A percentile compares a stretch with the other conserved stretches of the same genome.
phyloP scores from a whole-genome alignment of 1,284 basidiomycete species.

The Tranzscheliella williamsii region DNA sequence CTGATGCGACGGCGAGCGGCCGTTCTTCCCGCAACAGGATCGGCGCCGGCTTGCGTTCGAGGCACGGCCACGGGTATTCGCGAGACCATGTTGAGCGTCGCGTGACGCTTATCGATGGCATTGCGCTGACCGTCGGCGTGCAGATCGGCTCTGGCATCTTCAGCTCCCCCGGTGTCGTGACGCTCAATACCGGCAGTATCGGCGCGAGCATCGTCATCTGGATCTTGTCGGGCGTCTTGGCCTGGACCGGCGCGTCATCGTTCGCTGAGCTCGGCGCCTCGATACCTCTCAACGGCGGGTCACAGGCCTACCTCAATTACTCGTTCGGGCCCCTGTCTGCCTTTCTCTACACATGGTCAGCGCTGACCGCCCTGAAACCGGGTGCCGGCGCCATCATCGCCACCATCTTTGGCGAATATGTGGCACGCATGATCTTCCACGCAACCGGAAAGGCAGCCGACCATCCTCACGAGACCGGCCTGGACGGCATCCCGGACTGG shows the following conservation, averaged over 20 bases:
- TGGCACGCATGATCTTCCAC: constrained; percentile 68
- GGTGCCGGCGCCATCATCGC: constrained; percentile 68
- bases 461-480: constrained; percentile 72
- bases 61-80: constrained; percentile 13
- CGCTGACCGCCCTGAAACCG: constrained; percentile 63
- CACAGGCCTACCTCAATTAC: constrained; percentile 71
- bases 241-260: constrained; percentile 67
- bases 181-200: constrained; percentile 53
- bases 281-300: constrained; percentile 65
- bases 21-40: not conserved
- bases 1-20: not conserved
- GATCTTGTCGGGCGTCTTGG: constrained; percentile 49
- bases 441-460: constrained; percentile 60
- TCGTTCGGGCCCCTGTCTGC: constrained; percentile 72
- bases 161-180: constrained; percentile 58
- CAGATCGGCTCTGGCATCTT: constrained; percentile 60
- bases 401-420: constrained; percentile 72
- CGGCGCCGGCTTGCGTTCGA: constrained; percentile 1
- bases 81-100: constrained; percentile 10
- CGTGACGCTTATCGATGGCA: constrained; percentile 33
- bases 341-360: constrained; percentile 66
- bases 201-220: constrained; percentile 56
- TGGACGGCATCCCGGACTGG: constrained; percentile 81
- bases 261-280: constrained; percentile 66
- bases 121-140: constrained; percentile 54